A percentile compares a stretch with the other conserved stretches of the same genome.
phyloP scores from a whole-genome alignment of 2,329 filamentous ascomycete genomes.

The Microdochium bolleyi region DNA sequence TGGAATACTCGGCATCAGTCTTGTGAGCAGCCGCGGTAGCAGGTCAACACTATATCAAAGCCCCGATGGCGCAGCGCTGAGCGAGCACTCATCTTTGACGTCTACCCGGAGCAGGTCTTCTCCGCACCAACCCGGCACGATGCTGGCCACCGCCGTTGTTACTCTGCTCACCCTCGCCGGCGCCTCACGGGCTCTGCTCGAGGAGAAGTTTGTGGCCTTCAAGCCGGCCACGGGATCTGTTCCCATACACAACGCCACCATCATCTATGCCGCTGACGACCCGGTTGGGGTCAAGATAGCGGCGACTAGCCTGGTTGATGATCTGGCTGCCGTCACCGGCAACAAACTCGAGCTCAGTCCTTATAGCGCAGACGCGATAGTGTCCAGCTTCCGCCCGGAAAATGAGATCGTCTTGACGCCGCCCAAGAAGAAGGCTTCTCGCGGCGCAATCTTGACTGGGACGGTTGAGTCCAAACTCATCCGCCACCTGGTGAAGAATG shows the following conservation, averaged over 20 bases:
- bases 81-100: too few species aligned
- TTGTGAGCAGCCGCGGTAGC: background rate
- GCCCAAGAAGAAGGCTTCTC: slow-evolving; percentile 2
- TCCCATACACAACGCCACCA: slow-evolving; percentile 7
- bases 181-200: slow-evolving; percentile 5
- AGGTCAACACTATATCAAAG: background rate
- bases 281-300: slow-evolving; percentile 11
- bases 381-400: background rate
- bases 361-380: background rate
- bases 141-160: background rate
- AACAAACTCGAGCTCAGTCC: slow-evolving; percentile 5
- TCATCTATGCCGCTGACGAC: slow-evolving; percentile 10
- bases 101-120: background rate
- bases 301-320: slow-evolving; percentile 9
- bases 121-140: background rate
- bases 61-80: background rate
- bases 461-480: slow-evolving; percentile 39
- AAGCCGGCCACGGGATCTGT: slow-evolving; percentile 3
- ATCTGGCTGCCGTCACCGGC: slow-evolving; percentile 17
- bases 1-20: background rate
- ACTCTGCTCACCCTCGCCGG: slow-evolving; percentile 22
- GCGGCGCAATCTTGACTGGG: slow-evolving; percentile 39
- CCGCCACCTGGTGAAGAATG: slow-evolving; percentile 30
- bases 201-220: slow-evolving; percentile 9
- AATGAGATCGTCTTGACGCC: background rate